These are phyloP conservation scores for Comarum palustre DNA, from an alignment of 306 rosid genomes.

Conservation along the genomic window DNA sequence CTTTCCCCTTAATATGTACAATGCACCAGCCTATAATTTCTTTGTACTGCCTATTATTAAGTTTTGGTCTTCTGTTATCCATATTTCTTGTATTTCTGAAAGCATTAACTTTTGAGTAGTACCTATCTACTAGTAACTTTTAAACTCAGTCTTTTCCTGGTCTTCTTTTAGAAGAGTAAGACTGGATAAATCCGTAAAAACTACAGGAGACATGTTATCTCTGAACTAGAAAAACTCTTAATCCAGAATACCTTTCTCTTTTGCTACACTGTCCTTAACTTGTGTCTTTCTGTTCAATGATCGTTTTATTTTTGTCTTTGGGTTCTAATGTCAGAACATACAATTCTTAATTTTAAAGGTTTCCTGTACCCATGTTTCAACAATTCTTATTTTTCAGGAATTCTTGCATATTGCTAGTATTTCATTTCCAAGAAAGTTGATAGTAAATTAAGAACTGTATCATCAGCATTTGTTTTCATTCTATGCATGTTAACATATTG, in stretches of 20 bases:
- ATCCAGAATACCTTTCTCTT: not conserved
- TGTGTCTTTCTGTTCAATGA: not conserved
- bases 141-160: not conserved
- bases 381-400: not conserved
- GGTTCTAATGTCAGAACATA: not conserved
- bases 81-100: not conserved
- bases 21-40: not conserved
- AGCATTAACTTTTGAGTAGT: not conserved
- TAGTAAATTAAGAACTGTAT: not conserved
- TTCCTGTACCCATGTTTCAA: not conserved
- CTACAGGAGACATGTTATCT: not conserved
- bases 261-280: not conserved
- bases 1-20: not conserved
- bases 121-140: not conserved
- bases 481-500: not conserved
- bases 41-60: not conserved
- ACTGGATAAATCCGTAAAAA: not conserved
- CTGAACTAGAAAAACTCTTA: not conserved
- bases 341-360: not conserved
- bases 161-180: not conserved
- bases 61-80: not conserved
- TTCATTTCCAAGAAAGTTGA: not conserved
- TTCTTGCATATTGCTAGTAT: not conserved
- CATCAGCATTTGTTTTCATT: constrained; percentile 1
- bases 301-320: too few relatives aligned